Conservation (phyloP, 208 protist species). For the Strigomonas culicis region DNA sequence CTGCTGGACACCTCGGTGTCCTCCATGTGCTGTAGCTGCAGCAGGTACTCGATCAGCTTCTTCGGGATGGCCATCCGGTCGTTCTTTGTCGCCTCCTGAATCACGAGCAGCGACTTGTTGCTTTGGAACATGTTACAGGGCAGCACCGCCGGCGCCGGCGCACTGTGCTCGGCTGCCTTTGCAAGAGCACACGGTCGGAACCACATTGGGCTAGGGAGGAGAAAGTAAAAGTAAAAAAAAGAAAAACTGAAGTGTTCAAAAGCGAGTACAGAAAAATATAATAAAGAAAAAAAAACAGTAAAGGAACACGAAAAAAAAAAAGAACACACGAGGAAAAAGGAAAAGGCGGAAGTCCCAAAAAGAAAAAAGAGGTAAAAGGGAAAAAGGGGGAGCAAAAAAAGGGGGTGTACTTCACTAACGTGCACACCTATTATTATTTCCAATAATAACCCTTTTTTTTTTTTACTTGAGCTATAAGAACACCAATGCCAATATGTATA, state of each 20-base stretch:
- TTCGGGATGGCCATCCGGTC: not conserved
- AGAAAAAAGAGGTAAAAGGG: conserved; percentile 4
- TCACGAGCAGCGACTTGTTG: not conserved
- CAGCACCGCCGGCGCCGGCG: not conserved
- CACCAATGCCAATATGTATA: no score
- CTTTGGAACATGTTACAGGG: not conserved
- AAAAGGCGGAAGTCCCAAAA: not conserved
- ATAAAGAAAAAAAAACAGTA: conserved; percentile 11
- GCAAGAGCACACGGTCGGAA: not conserved
- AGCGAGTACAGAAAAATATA: conserved; percentile 8
- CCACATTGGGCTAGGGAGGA: not conserved
- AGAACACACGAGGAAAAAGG: conserved; percentile 4
- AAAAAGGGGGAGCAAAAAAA: not conserved
- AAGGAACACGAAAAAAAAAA: not conserved
- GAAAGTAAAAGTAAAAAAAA: not conserved
- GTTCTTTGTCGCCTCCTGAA: conserved; percentile 6
- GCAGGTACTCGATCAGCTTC: not conserved
- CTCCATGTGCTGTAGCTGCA: not conserved
- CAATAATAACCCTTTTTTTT: not conserved
- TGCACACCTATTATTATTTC: not conserved
- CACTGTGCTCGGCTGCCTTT: not conserved
- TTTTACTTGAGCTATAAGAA: not conserved
- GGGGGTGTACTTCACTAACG: not conserved
- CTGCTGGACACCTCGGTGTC: not conserved
- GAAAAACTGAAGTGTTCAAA: not conserved